Conservation (phyloP, 257 asterid genomes). For the Anisodus acutangulus region DNA sequence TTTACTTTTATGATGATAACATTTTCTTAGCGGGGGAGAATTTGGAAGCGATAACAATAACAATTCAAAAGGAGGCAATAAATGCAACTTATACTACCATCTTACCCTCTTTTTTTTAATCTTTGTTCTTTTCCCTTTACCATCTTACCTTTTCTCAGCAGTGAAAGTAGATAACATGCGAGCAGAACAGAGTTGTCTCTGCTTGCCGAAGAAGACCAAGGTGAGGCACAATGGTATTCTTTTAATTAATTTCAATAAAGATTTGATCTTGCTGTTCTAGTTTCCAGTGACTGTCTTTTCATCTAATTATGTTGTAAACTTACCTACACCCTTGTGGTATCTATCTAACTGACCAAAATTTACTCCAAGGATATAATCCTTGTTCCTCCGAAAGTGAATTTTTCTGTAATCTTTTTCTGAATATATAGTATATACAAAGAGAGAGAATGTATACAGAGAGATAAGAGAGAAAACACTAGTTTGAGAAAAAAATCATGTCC, state of each 20-base stretch:
- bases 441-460: too few relatives aligned
- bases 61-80: too few relatives aligned
- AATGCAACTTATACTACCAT: too few relatives aligned
- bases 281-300: not conserved
- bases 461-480: too few relatives aligned
- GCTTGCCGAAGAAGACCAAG: not conserved
- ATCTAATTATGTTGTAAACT: not conserved
- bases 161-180: not conserved
- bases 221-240: constrained; percentile 18
- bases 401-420: not conserved
- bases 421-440: too few relatives aligned
- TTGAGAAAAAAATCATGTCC: too few relatives aligned
- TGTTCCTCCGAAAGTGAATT: not conserved
- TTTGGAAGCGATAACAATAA: not conserved
- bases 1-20: too few relatives aligned
- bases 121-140: too few relatives aligned
- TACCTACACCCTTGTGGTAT: not conserved
- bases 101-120: too few relatives aligned
- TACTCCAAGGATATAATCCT: not conserved
- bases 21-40: not conserved
- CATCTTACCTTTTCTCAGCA: too few relatives aligned
- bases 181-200: not conserved
- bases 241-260: not conserved
- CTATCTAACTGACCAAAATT: not conserved
- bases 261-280: not conserved